A percentile compares a stretch with the other conserved stretches of the same genome.
Evolutionary conservation across 1,284 basidiomycete genomes (phyloP).

Genomic region (Microbotryomycetes sp.): DNA sequence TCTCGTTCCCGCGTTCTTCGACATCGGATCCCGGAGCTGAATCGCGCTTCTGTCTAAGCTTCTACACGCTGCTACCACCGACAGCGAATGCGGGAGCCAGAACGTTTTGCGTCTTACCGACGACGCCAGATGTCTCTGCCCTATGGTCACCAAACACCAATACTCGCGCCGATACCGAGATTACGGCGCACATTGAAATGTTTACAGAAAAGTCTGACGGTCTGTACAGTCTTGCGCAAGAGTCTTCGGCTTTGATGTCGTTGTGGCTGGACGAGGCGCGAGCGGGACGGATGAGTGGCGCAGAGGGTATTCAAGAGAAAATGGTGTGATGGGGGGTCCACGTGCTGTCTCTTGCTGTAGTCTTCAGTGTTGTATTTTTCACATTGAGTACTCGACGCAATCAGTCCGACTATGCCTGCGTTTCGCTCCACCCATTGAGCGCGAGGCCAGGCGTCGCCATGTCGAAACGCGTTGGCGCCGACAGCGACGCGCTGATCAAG

Average conservation of each 20-base stretch:
- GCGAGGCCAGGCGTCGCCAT: not conserved
- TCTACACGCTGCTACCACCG: slow-evolving; percentile 26
- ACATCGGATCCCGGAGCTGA: not conserved
- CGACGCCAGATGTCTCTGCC: not conserved
- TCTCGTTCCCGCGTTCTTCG: not conserved
- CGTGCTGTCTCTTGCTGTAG: too few relatives aligned
- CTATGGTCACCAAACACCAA: slow-evolving; percentile 22
- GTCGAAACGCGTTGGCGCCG: not conserved
- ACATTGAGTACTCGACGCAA: too few relatives aligned
- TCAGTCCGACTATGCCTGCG: too few relatives aligned
- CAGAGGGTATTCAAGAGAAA: slow-evolving; percentile 2
- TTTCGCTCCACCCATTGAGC: too few relatives aligned
- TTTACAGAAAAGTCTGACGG: slow-evolving; percentile 26
- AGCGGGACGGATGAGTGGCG: slow-evolving; percentile 18
- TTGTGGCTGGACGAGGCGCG: slow-evolving; percentile 24
- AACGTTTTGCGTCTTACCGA: slow-evolving; percentile 28
- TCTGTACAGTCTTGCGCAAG: slow-evolving; percentile 17
- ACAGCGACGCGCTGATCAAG: slow-evolving; percentile 19
- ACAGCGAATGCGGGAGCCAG: slow-evolving; percentile 1
- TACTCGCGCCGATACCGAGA: slow-evolving; percentile 18
- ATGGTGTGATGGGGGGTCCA: too few relatives aligned
- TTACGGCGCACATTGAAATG: slow-evolving; percentile 29
- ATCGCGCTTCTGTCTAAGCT: slow-evolving; percentile 3
- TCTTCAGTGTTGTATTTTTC: too few relatives aligned
- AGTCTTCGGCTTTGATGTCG: slow-evolving; percentile 17